phyloP scores from a whole-genome alignment of 495 filamentous ascomycete species.

The Neurospora sublineolata region DNA sequence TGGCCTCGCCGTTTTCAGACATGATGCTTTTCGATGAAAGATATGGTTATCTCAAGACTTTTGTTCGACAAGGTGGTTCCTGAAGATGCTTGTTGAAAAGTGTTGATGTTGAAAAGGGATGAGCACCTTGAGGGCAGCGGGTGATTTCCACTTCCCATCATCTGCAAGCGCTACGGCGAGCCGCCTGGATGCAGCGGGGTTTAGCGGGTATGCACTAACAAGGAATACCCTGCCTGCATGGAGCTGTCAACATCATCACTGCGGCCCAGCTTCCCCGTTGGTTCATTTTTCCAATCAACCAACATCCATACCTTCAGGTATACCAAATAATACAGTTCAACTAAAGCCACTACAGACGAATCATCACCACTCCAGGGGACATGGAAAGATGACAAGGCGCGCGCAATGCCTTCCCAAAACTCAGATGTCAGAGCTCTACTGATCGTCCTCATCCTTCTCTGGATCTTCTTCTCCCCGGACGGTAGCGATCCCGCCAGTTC shows the following conservation, averaged over 20 bases:
- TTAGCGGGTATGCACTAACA: neutral
- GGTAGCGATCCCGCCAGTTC: slow-evolving; percentile 17
- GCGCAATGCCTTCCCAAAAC: slow-evolving; percentile 24
- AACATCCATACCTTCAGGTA: too few relatives aligned
- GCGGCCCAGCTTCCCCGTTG: neutral
- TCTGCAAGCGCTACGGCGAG: neutral
- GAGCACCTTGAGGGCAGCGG: neutral
- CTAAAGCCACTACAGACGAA: neutral
- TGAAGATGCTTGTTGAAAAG: neutral
- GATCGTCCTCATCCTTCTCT: slow-evolving; percentile 32
- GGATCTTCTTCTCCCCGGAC: slow-evolving; percentile 30
- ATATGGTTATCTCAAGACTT: neutral
- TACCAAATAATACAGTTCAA: neutral
- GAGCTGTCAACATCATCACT: neutral
- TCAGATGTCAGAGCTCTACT: slow-evolving; percentile 28
- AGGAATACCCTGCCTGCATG: neutral
- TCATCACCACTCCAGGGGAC: neutral
- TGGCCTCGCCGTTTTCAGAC: slow-evolving; percentile 18
- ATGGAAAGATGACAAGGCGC: neutral
- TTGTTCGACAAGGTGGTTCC: neutral
- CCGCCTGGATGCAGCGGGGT: neutral
- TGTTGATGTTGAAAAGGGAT: neutral
- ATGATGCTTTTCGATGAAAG: slow-evolving; percentile 7
- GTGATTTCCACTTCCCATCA: neutral
- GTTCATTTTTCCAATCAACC: too few relatives aligned